phyloP scores from a whole-genome alignment of 2,329 filamentous ascomycete genomes.

The Fonsecaea nubica region DNA sequence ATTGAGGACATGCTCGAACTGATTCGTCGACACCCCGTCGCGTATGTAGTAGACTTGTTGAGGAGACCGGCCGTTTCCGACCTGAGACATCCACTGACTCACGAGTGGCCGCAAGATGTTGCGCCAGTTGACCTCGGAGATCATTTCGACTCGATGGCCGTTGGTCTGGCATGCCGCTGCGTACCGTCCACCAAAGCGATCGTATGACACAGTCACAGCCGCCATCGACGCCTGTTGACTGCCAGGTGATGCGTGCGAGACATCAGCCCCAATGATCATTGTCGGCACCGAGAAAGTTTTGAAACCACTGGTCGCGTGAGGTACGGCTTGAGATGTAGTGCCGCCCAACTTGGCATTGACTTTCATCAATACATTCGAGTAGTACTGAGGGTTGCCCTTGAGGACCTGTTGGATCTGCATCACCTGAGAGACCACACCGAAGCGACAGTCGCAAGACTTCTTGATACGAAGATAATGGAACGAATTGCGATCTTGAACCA shows the following conservation, averaged over 20 bases:
- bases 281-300: constrained; percentile 59
- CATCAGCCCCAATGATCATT: constrained; percentile 88
- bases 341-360: constrained; percentile 95
- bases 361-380: constrained; percentile 95
- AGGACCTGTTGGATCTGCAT: constrained; percentile 73
- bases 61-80: constrained; percentile 64
- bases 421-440: constrained; percentile 82
- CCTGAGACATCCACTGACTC: constrained; percentile 66
- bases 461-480: constrained; percentile 84
- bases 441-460: constrained; percentile 84
- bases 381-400: constrained; percentile 79
- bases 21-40: constrained; percentile 87
- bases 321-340: constrained; percentile 65
- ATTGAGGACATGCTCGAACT: constrained; percentile 79
- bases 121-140: constrained; percentile 70
- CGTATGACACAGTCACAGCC: constrained; percentile 82
- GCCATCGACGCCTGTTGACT: constrained; percentile 74
- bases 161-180: constrained; percentile 82
- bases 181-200: constrained; percentile 74
- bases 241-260: constrained; percentile 81
- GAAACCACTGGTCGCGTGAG: constrained; percentile 44
- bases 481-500: constrained; percentile 74
- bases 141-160: constrained; percentile 79
- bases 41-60: constrained; percentile 88
- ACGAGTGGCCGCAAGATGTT: constrained; percentile 70